These are phyloP conservation scores for Gliomastix tumulicola DNA, from an alignment of 2,329 filamentous ascomycete species.

Conservation along the genomic window DNA sequence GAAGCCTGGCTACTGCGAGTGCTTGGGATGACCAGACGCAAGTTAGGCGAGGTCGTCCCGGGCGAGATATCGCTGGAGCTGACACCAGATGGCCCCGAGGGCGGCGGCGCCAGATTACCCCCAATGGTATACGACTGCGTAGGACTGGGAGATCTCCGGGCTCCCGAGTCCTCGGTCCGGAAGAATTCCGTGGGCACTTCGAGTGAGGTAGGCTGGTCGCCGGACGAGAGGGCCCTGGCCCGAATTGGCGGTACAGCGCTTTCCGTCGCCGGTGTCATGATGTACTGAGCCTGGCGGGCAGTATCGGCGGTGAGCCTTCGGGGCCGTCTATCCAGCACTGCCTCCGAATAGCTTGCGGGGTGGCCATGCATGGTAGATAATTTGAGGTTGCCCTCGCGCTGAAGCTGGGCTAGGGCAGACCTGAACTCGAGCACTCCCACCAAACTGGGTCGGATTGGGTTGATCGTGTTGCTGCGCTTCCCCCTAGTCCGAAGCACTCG, in stretches of 20 bases:
- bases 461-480: constrained; percentile 65
- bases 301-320: not conserved
- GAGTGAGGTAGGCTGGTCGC: constrained; percentile 21
- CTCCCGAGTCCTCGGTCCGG: constrained; percentile 2
- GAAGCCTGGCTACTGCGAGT: constrained; percentile 33
- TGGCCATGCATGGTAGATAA: constrained; percentile 61
- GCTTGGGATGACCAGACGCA: constrained; percentile 41
- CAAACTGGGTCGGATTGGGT: constrained; percentile 84
- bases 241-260: too few relatives aligned
- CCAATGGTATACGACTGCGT: constrained; percentile 25
- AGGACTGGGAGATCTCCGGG: constrained; percentile 17
- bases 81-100: constrained; percentile 5
- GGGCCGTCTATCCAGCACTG: constrained; percentile 11
- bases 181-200: constrained; percentile 7
- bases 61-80: not conserved
- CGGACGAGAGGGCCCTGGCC: constrained; percentile 38
- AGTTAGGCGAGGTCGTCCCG: constrained; percentile 9
- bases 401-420: constrained; percentile 79
- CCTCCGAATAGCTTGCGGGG: constrained; percentile 45
- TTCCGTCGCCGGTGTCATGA: too few relatives aligned
- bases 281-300: constrained; percentile 3
- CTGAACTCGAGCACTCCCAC: constrained; percentile 92
- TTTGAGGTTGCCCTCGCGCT: constrained; percentile 72
- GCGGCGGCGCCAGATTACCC: constrained; percentile 34
- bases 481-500: constrained; percentile 66